Evolutionary conservation across 371 early-diverging fungal species (phyloP), one percentile per base, ranked within the genome.

Genomic region (Blyttiomyces sp.): DNA sequence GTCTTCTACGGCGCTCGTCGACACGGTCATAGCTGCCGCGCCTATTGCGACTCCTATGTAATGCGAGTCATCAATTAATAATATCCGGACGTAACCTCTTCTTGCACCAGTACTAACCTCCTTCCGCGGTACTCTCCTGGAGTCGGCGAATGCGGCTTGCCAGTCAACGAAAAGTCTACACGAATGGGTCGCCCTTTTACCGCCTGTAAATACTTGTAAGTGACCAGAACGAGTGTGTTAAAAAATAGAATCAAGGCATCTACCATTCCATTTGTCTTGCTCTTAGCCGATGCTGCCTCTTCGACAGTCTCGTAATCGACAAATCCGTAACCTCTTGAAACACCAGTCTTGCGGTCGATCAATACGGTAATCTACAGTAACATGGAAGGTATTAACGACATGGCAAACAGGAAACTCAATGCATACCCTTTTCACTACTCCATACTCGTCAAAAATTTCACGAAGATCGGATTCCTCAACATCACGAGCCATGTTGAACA

Each of bases 391-490:
- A 53, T 24, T 5, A 33, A 4, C 35, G 11, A 34, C 19, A 11
- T 42, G 21, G 23, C 9, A 30, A 50, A 50, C 13, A 50, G 33
- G 30, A 9, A 34, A 53, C 53, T 33, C 35, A 53, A 34, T 4
- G n/a, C n/a, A n/a, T n/a, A n/a, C n/a, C n/a, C 31, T 19, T 19
- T 50, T 49, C n/a, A 59, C 51, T 2, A 49, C 42, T 4, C 59
- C 59, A 31, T 50, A 59, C 30, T 59, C 59, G 35, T 59, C 59
- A 27, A 59, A 59, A 35, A 49, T 35, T 35, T 59, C 59, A 13
- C 51, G 59, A 3, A 59, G 42, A 50, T 59, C 59, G 21, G 50
- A 7, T 50, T 59, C 51, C 3, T 27, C 31, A n/a, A 59, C 43
- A n/a, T 59, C 59, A 16, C 21, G 11, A n/a, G 6, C 34, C 6